These are phyloP conservation scores for Diospyros lotus DNA, from an alignment of 148 eudicot species.

Conservation along the genomic window DNA sequence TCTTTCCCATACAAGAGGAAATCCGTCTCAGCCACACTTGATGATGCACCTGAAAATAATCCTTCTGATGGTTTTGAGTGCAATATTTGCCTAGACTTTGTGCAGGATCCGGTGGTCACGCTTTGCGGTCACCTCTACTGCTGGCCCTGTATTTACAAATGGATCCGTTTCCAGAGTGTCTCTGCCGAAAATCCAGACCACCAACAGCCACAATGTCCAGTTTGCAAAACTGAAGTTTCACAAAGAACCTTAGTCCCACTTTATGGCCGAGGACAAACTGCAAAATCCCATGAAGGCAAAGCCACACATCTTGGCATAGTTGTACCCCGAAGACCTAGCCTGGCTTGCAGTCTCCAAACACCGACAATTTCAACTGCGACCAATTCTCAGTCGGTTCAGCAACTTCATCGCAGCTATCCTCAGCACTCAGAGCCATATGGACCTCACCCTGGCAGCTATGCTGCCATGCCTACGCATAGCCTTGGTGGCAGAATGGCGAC, in stretches of 20 bases:
- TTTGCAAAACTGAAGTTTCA: slow-evolving; percentile 68
- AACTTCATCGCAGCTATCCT: slow-evolving; percentile 16
- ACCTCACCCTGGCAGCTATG: slow-evolving; percentile 17
- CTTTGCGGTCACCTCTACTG: slow-evolving; percentile 92
- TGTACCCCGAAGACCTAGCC: slow-evolving; percentile 58
- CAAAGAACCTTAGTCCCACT: slow-evolving; percentile 61
- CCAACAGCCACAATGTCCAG: slow-evolving; percentile 68
- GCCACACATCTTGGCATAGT: slow-evolving; percentile 18
- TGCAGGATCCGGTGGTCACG: slow-evolving; percentile 80
- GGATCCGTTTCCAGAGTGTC: slow-evolving; percentile 49
- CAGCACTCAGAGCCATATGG: slow-evolving; percentile 13
- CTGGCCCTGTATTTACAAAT: slow-evolving; percentile 92
- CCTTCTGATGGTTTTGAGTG: slow-evolving; percentile 65
- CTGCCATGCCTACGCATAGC: slow-evolving; percentile 21
- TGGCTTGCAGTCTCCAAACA: slow-evolving; percentile 24
- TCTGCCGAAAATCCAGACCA: slow-evolving; percentile 24
- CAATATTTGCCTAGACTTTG: slow-evolving; percentile 76
- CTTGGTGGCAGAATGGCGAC: slow-evolving; percentile 33
- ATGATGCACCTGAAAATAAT: slow-evolving; percentile 24
- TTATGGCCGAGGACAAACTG: slow-evolving; percentile 51
- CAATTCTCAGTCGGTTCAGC: slow-evolving; percentile 25
- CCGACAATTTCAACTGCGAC: slow-evolving; percentile 13
- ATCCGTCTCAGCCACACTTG: slow-evolving; percentile 20
- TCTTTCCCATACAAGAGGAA: slow-evolving; percentile 24
- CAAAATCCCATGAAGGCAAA: slow-evolving; percentile 27